Evolutionary conservation across 768 basidiomycete species (phyloP).

Genomic region (Suillus brevipes): DNA sequence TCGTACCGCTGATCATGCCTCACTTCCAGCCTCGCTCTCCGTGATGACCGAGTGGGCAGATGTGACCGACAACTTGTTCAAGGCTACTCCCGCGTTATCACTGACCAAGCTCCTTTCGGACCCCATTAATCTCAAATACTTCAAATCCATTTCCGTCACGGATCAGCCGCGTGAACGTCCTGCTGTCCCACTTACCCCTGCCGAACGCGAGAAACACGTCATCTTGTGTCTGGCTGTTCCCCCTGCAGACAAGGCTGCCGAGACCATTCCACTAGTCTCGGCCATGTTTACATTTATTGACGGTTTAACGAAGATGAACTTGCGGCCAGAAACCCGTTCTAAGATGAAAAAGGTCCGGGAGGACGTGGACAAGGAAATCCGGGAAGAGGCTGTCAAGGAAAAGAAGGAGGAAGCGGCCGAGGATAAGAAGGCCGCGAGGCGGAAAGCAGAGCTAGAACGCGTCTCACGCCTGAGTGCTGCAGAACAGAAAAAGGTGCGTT

Average conservation of each 20-base stretch:
- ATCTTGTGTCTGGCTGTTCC: conserved; percentile 67
- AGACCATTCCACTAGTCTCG: conserved; percentile 59
- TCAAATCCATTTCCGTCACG: conserved; percentile 86
- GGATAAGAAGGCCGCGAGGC: conserved; percentile 71
- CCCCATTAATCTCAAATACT: conserved; percentile 67
- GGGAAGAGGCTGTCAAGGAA: conserved; percentile 64
- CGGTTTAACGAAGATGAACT: conserved; percentile 50
- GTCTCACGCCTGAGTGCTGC: conserved; percentile 70
- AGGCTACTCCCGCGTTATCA: conserved; percentile 45
- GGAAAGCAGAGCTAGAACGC: conserved; percentile 71
- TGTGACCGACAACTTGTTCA: conserved; percentile 76
- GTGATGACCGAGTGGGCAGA: conserved; percentile 92
- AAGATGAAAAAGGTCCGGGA: conserved; percentile 79
- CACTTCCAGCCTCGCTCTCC: conserved; percentile 60
- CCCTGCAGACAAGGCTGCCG: conserved; percentile 44
- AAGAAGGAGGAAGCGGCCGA: conserved; percentile 72
- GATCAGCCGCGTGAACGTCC: conserved; percentile 85
- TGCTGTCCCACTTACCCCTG: conserved; percentile 43
- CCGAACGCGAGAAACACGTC: conserved; percentile 68
- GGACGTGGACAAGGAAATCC: conserved; percentile 66
- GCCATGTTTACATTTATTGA: conserved; percentile 79
- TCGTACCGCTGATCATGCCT: conserved; percentile 65
- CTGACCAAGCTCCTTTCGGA: conserved; percentile 62
- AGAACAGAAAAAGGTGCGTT: conserved; percentile 77
- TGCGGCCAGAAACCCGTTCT: conserved; percentile 79